These are phyloP conservation scores for Leccinellum rugosiceps DNA, from an alignment of 768 basidiomycete genomes.

Conservation along the genomic window DNA sequence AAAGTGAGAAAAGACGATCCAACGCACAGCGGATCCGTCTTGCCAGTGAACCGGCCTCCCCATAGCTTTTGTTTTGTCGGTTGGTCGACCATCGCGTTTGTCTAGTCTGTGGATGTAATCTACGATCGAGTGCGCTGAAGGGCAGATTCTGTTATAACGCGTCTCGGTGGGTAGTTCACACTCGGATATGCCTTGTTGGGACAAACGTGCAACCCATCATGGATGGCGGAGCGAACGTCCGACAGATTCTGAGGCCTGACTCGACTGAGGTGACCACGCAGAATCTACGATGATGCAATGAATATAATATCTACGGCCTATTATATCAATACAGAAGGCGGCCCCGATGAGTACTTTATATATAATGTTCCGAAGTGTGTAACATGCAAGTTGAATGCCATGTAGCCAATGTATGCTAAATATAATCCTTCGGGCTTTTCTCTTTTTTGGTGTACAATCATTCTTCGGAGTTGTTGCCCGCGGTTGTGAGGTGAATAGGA, in stretches of 20 bases:
- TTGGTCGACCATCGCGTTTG: constrained; percentile 34
- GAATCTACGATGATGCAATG: not conserved
- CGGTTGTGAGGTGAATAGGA: not conserved
- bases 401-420: constrained; percentile 1
- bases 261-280: not conserved
- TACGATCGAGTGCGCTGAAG: not conserved
- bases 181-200: not conserved
- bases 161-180: not conserved
- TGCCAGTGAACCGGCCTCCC: constrained; percentile 87
- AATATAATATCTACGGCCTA: not conserved
- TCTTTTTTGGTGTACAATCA: constrained; percentile 10
- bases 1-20: not conserved
- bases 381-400: constrained; percentile 3
- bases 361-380: constrained; percentile 1
- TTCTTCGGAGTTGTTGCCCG: not conserved
- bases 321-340: constrained; percentile 1
- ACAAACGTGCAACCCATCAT: not conserved
- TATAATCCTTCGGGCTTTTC: constrained; percentile 2
- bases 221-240: not conserved
- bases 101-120: not conserved
- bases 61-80: constrained; percentile 73
- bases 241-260: not conserved
- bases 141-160: not conserved
- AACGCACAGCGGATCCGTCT: constrained; percentile 59
- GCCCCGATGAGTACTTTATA: not conserved